Evolutionary conservation across 2,329 filamentous ascomycete species (phyloP).

Genomic region (Elsinoe perseae): DNA sequence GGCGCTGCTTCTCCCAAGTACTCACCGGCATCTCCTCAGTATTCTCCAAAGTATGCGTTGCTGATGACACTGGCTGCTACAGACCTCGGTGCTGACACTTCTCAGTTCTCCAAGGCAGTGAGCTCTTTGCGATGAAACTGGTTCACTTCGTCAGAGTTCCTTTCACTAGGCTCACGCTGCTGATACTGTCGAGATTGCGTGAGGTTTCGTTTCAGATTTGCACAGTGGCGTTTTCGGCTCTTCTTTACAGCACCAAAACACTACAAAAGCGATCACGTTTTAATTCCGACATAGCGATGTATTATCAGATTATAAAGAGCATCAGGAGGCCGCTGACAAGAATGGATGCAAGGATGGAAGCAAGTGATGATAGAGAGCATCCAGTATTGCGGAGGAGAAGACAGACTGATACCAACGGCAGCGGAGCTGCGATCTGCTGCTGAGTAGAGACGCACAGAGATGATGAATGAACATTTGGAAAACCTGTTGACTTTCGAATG

Average conservation of each 20-base stretch:
- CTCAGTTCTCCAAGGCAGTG: constrained; percentile 25
- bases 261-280: constrained; percentile 5
- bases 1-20: constrained; percentile 37
- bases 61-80: not conserved
- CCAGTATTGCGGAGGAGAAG: not conserved
- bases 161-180: not conserved
- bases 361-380: not conserved
- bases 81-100: not conserved
- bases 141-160: not conserved
- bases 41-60: constrained; percentile 41
- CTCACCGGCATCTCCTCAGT: constrained; percentile 47
- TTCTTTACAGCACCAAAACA: not conserved
- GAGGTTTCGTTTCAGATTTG: not conserved
- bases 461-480: constrained; percentile 3
- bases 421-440: not conserved
- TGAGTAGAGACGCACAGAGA: not conserved
- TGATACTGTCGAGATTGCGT: not conserved
- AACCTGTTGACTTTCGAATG: not conserved
- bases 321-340: not conserved
- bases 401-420: not conserved
- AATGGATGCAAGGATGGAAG: not conserved
- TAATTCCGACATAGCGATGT: constrained; percentile 1
- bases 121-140: not conserved
- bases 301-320: not conserved
- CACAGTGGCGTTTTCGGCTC: not conserved